phyloP scores from a whole-genome alignment of 495 filamentous ascomycete species.

The Stereocaulon alpinum region DNA sequence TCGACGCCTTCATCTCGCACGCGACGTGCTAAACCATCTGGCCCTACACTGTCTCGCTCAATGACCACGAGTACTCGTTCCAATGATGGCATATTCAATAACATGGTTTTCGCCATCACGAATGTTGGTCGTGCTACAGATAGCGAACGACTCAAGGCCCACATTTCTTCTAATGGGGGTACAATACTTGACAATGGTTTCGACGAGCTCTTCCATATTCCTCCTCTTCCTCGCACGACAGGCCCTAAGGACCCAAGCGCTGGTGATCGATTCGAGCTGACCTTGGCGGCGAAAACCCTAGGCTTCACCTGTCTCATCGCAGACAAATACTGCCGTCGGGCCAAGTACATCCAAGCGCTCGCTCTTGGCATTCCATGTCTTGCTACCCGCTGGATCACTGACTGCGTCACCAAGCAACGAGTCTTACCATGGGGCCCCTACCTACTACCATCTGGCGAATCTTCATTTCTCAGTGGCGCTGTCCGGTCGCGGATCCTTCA shows the following conservation, averaged over 20 bases:
- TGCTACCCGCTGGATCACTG: slow-evolving; percentile 65
- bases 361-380: slow-evolving; percentile 84
- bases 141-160: slow-evolving; percentile 42
- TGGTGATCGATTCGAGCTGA: slow-evolving; percentile 36
- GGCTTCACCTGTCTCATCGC: slow-evolving; percentile 82
- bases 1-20: slow-evolving; percentile 34
- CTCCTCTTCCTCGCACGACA: slow-evolving; percentile 28
- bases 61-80: not conserved
- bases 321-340: slow-evolving; percentile 74
- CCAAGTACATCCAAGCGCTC: slow-evolving; percentile 92
- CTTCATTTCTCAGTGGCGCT: slow-evolving; percentile 61
- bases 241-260: slow-evolving; percentile 19
- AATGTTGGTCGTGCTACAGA: slow-evolving; percentile 38
- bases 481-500: slow-evolving; percentile 62
- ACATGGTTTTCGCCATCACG: slow-evolving; percentile 75
- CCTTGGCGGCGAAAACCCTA: slow-evolving; percentile 37
- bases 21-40: slow-evolving; percentile 27
- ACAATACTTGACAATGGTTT: slow-evolving; percentile 65
- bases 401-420: slow-evolving; percentile 49
- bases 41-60: slow-evolving; percentile 1
- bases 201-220: slow-evolving; percentile 65
- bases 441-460: slow-evolving; percentile 77
- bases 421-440: slow-evolving; percentile 71
- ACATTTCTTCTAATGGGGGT: slow-evolving; percentile 57
- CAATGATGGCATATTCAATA: slow-evolving; percentile 45